A percentile compares a stretch with the other conserved stretches of the same genome.
phyloP scores from a whole-genome alignment of 2,329 filamentous ascomycete genomes.

The Alternaria postmessia region DNA sequence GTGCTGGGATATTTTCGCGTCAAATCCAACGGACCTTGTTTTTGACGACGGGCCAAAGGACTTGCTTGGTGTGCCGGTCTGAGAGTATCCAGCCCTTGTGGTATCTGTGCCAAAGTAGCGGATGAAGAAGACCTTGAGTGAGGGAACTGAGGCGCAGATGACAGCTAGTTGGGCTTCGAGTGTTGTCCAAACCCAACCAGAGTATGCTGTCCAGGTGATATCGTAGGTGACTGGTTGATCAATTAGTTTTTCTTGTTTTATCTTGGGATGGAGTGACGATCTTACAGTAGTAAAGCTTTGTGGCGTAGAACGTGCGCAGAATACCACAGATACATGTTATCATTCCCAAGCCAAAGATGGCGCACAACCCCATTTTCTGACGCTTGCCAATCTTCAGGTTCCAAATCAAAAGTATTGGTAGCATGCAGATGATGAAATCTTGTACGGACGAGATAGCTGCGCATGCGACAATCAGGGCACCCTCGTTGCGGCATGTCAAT shows the following conservation, averaged over 20 bases:
- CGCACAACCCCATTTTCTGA: conserved; percentile 56
- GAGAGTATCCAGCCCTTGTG: conserved; percentile 19
- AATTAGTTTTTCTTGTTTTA: neutral
- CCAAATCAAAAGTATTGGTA: conserved; percentile 56
- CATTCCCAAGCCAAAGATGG: conserved; percentile 55
- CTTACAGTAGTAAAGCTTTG: conserved; percentile 40
- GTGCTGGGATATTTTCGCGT: neutral
- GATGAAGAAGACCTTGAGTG: conserved; percentile 56
- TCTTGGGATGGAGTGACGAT: neutral
- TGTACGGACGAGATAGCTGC: conserved; percentile 51
- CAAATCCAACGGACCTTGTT: neutral
- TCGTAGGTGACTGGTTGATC: conserved; percentile 44
- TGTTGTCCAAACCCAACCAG: conserved; percentile 53
- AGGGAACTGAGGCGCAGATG: conserved; percentile 54
- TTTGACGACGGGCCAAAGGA: neutral
- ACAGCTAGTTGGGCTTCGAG: conserved; percentile 54
- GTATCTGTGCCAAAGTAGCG: conserved; percentile 45
- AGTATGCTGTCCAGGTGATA: conserved; percentile 51
- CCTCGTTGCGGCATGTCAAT: conserved; percentile 50
- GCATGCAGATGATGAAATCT: conserved; percentile 51
- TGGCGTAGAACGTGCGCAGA: conserved; percentile 51
- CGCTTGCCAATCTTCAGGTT: conserved; percentile 53
- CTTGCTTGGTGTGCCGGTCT: conserved; percentile 10
- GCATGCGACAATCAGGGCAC: conserved; percentile 49
- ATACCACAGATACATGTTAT: conserved; percentile 50